Base-by-base conservation (phyloP, 768 basidiomycete genomes). In the Albatrellus ellisii region DNA sequence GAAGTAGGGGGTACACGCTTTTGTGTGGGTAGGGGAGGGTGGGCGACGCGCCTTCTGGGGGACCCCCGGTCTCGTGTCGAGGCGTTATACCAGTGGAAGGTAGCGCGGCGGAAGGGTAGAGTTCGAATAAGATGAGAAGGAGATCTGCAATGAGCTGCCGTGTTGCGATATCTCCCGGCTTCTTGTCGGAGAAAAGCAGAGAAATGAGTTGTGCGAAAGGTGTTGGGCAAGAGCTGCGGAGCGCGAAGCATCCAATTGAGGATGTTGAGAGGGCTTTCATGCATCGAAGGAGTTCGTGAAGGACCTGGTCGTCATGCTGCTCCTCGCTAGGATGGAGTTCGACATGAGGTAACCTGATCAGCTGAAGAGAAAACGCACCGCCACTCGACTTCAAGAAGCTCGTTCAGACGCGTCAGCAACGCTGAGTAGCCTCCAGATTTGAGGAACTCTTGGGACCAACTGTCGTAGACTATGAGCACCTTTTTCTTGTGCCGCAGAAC, bases 381-480 rank as follows among this genome's bases (percentile, higher is more conserved):
- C 95, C 95, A 99, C 61, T 99, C 95, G 26, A 97, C 77, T 52
- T 91, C 86, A 1, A 99, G 69, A 14, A 98, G 70, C 60, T 99
- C 92, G 45, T 90, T 86, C 18, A 98, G 62, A 41, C 89, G 69
- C 0, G 79, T 85, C 31, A 97, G 58, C 25, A 99, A 62, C 2
- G 82, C 79, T 8, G 77, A 71, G 54, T 98, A 99, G 1, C 95
- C 95, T 12, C 90, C 88, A 18, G 75, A 59, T 38, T 70, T 70
- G 36, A 95, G 58, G 55, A 98, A 98, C 33, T 79, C 78, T 51
- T 87, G 72, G 10, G 95, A 80, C 92, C 94, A 97, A 41, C 89
- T 92, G 46, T 0, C 40, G 33, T 33, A 26, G 41, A 43, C 32
- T 24, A 42, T 44, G 41, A 20, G 42, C 41, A 11, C n/a, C 35